These are phyloP conservation scores for Lasiodiplodia sp. DNA, from an alignment of 2,329 filamentous ascomycete genomes.

Conservation along the genomic window DNA sequence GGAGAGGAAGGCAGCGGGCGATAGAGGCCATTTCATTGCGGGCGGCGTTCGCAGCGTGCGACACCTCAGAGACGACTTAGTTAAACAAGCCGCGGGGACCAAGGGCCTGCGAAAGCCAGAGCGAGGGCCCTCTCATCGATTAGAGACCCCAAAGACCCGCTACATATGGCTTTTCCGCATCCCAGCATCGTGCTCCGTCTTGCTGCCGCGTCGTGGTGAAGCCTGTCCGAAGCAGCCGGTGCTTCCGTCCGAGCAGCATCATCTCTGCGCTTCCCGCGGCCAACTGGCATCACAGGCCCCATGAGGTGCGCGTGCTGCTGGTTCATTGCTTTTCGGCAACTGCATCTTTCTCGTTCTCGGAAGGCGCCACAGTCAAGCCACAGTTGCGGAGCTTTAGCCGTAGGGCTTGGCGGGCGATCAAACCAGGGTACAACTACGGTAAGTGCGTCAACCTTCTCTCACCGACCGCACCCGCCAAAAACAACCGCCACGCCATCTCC, in stretches of 20 bases:
- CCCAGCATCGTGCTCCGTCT: background rate
- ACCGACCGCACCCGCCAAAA: background rate
- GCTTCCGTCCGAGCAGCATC: background rate
- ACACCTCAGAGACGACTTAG: constrained; percentile 24
- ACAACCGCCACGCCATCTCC: background rate
- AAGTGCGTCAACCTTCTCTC: background rate
- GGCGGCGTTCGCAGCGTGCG: constrained; percentile 23
- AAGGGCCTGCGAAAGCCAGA: constrained; percentile 20
- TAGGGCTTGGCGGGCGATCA: constrained; percentile 1
- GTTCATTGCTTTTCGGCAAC: constrained; percentile 12
- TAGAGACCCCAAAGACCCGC: background rate
- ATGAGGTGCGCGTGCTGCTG: constrained; percentile 14
- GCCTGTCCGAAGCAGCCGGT: background rate
- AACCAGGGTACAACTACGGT: background rate
- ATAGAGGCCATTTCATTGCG: constrained; percentile 23
- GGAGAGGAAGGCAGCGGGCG: constrained; percentile 17
- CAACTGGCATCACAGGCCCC: background rate
- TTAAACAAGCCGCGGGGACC: constrained; percentile 19
- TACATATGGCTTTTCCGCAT: background rate
- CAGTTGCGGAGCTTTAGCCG: constrained; percentile 3
- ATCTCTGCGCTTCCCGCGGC: background rate
- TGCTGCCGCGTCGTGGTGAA: background rate
- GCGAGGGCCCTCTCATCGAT: constrained; percentile 18
- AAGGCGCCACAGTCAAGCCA: constrained; percentile 13
- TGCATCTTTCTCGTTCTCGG: constrained; percentile 14